These are phyloP conservation scores for Chamaecrista fasciculata DNA, from an alignment of 306 rosid genomes.

Conservation along the genomic window DNA sequence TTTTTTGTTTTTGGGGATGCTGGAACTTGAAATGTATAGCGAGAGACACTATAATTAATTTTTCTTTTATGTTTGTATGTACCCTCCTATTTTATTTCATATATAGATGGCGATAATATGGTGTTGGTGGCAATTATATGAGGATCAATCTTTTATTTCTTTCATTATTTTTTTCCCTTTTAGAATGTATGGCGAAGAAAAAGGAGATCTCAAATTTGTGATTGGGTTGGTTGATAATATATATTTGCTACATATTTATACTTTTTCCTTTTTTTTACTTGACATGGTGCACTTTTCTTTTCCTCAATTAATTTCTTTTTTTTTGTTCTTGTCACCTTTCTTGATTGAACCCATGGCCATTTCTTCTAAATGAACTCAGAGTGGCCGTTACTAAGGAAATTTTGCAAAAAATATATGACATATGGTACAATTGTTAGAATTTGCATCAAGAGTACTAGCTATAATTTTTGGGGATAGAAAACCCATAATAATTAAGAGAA, in stretches of 20 bases:
- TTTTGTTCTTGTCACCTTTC: constrained; percentile 13
- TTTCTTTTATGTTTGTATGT: constrained; percentile 43
- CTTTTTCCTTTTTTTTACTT: background rate
- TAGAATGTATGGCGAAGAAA: constrained; percentile 5
- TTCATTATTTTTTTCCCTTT: background rate
- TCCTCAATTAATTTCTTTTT: background rate
- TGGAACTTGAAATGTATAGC: constrained; percentile 80
- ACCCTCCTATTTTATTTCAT: constrained; percentile 49
- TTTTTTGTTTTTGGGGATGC: constrained; percentile 24
- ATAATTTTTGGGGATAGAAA: too few relatives aligned
- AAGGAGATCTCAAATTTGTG: constrained; percentile 10
- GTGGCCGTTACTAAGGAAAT: background rate
- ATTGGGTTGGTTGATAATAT: background rate
- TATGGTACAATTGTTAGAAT: too few relatives aligned
- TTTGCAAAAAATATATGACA: background rate
- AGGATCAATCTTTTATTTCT: background rate
- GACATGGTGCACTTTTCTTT: constrained; percentile 24
- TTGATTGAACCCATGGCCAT: background rate
- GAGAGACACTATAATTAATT: constrained; percentile 55
- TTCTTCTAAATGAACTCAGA: too few relatives aligned
- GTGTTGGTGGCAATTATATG: constrained; percentile 14
- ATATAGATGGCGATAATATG: constrained; percentile 36
- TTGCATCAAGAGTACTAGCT: too few relatives aligned
- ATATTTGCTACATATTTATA: background rate
- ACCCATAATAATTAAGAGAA: background rate